These are phyloP conservation scores for Syzygium aromaticum DNA, from an alignment of 345 rosid genomes.

Conservation along the genomic window DNA sequence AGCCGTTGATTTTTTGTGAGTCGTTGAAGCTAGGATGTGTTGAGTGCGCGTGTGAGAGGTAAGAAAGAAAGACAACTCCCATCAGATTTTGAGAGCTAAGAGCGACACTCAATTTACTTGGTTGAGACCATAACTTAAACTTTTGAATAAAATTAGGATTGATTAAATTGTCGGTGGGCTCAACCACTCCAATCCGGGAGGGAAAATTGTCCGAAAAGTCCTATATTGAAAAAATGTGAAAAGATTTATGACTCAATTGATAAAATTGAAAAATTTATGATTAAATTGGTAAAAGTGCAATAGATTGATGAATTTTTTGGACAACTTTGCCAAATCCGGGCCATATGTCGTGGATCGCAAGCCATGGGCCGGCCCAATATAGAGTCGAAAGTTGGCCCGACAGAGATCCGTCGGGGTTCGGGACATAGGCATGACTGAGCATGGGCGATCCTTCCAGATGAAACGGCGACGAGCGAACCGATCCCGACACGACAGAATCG, in stretches of 20 bases:
- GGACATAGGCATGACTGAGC: background rate
- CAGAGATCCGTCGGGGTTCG: rapidly evolving
- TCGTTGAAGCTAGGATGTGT: background rate
- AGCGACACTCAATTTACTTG: background rate
- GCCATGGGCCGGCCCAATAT: background rate
- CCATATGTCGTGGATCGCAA: background rate
- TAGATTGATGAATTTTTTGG: rapidly evolving
- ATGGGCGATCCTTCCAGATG: background rate
- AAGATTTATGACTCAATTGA: no score
- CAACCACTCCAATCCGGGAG: background rate
- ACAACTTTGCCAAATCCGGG: background rate
- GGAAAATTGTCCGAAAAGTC: rapidly evolving
- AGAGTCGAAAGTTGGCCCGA: background rate
- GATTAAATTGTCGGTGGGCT: background rate
- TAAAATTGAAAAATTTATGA: rapidly evolving
- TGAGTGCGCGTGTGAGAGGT: background rate
- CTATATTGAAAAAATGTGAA: rapidly evolving
- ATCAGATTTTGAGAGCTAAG: background rate
- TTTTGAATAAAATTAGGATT: background rate
- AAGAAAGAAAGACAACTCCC: background rate
- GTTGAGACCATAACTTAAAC: background rate
- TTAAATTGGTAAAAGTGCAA: rapidly evolving
- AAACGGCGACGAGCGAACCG: background rate
- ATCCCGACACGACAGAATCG: background rate
- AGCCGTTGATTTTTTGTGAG: background rate